Evolutionary conservation across 2,329 filamentous ascomycete species (phyloP), one percentile per base, ranked within the genome.

Genomic region (Ceratocystis huliohia): DNA sequence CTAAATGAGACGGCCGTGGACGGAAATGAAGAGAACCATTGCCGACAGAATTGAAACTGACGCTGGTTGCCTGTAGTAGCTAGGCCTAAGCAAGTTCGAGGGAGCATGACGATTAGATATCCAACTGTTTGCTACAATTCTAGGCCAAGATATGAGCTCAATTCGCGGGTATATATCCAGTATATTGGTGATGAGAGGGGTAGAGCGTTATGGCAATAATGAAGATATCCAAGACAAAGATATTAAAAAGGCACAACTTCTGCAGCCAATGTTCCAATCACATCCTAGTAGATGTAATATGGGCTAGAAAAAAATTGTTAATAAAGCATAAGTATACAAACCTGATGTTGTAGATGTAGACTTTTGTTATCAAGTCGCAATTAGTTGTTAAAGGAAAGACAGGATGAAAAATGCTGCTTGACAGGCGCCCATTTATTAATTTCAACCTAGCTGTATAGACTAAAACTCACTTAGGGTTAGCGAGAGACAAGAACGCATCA

Each of bases 31-130:
- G 37, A 65, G 44, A n/a, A 33, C 50, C n/a, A 41, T 22, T 50
- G 56, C 37, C 41, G 25, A 62, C 65, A 53, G 67, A 63, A 65
- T n/a, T 53, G 48, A 30, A 4, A 20, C 7, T 37, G 56, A 17
- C 15, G 15, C 13, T 17, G 13, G 6, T 5, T 59, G 17, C 56
- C 56, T 13, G 28, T 20, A 30, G 33, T 33, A 7, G 5, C 8
- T 10, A 37, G 30, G 15, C 56, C 28, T n/a, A 17, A 17, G 6
- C n/a, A 10, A 37, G 30, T 59, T 20, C 20, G 28, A n/a, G 17
- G 46, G 28, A 44, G 44, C 62, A 64, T 64, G 25, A 13, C 17
- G 17, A 50, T 28, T 13, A 22, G 10, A 20, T 59, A 20, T 20
- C 28, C 56, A n/a, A 20, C 2, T 33, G 8, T 33, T 5, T n/a